Evolutionary conservation across 345 rosid genomes (phyloP).

Genomic region (Camelina sativa): DNA sequence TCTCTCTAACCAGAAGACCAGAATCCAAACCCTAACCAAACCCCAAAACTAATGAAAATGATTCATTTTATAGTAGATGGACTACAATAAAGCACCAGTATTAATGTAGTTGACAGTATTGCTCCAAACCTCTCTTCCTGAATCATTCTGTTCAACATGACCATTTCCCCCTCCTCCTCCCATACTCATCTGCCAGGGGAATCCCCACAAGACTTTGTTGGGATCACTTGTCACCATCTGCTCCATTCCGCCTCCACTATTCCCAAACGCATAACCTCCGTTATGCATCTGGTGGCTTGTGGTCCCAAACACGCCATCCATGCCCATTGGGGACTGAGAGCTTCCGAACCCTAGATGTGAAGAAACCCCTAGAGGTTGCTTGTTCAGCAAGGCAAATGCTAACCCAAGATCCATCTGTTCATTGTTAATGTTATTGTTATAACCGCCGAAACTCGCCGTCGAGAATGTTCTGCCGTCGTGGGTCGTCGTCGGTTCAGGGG

Average conservation of each 20-base stretch:
- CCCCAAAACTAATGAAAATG: neutral
- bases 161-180: slow-evolving; percentile 30
- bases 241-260: slow-evolving; percentile 44
- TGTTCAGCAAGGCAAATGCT: slow-evolving; percentile 74
- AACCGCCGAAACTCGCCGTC: slow-evolving; percentile 36
- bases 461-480: slow-evolving; percentile 46
- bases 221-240: slow-evolving; percentile 45
- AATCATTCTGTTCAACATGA: slow-evolving; percentile 46
- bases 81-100: slow-evolving; percentile 43
- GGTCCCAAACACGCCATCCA: slow-evolving; percentile 27
- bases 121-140: slow-evolving; percentile 56
- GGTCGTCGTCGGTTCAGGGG: slow-evolving; percentile 26
- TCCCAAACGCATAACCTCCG: slow-evolving; percentile 36
- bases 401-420: slow-evolving; percentile 70
- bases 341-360: slow-evolving; percentile 55
- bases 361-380: slow-evolving; percentile 48
- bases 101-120: slow-evolving; percentile 46
- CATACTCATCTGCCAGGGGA: slow-evolving; percentile 67
- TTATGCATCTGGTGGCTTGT: slow-evolving; percentile 27
- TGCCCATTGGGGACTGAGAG: slow-evolving; percentile 27
- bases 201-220: slow-evolving; percentile 58
- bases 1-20: slow-evolving; percentile 17
- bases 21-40: slow-evolving; percentile 30
- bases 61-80: neutral
- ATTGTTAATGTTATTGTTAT: slow-evolving; percentile 31